Evolutionary conservation across 1,284 basidiomycete species (phyloP), one percentile per base, ranked within the genome.

Genomic region (Heterobasidion occidentale): DNA sequence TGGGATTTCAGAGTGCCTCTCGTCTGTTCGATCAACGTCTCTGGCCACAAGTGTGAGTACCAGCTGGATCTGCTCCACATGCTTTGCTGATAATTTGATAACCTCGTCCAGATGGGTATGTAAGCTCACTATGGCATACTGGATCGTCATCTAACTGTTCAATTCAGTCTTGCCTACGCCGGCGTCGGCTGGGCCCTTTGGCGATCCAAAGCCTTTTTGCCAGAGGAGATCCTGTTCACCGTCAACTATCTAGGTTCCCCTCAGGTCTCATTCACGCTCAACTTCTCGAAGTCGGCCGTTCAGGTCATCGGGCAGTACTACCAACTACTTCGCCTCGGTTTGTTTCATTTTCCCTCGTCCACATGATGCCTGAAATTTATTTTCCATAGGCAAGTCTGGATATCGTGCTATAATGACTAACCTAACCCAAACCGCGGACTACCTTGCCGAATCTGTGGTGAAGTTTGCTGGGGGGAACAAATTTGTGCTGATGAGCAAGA

Each of bases 101-200:
- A 48, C 27, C 27, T 27, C 27, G 3, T 17, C 11, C 9, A 48
- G 46, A 48, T 33, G 46, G 46, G 46, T 48, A 48, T 33, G 46
- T n/a, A 3, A 42, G 12, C 12, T 48, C 46, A 3, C 46, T 27
- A 7, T 48, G 15, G 11, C 11, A 19, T 9, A 6, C 6, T 4
- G 38, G 38, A 11, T 42, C 12, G n/a, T 42, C 38, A 42, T 42
- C 38, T 42, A n/a, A 42, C 46, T 17, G 7, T 7, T 6, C 46
- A 11, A 42, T 88, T 83, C 64, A 85, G 85, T 49, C 74, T 68
- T n/a, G 72, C 76, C 15, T 84, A 84, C 63, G 80, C 82, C 47
- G 88, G 87, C 53, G 72, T 87, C 36, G 86, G 86, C 38, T 86
- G 84, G 82, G 72, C 86, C 55, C 63, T 88, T 57, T 87, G 83